Conservation (phyloP, 164 flowering plant species). For the Nymphaea colorata region DNA sequence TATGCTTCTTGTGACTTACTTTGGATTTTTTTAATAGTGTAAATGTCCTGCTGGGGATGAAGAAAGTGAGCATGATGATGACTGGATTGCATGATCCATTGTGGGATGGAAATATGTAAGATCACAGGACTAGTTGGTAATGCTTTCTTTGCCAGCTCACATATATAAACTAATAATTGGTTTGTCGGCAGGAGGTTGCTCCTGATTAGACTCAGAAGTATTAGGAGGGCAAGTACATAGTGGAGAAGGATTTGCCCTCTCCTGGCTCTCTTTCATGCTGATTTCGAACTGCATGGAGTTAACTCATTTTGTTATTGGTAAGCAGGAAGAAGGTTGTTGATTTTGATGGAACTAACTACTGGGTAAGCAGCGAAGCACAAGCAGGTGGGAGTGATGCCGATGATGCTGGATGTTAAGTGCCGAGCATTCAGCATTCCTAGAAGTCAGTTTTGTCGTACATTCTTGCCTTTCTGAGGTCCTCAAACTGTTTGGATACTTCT, state of each 20-base stretch:
- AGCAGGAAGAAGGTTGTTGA: conserved; percentile 62
- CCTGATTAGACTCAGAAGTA: conserved; percentile 40
- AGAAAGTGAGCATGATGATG: conserved; percentile 60
- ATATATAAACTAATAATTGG: neutral
- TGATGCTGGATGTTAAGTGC: conserved; percentile 14
- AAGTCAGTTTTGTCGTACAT: neutral
- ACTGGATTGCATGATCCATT: conserved; percentile 67
- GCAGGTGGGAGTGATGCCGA: conserved; percentile 69
- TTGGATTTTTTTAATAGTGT: conserved; percentile 26
- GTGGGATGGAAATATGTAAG: conserved; percentile 92
- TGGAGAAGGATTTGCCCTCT: conserved; percentile 30
- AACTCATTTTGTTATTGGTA: neutral
- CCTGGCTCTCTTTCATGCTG: too few species aligned
- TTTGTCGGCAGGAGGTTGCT: conserved; percentile 34
- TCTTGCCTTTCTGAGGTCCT: neutral
- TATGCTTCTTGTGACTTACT: too few species aligned
- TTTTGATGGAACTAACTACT: conserved; percentile 66
- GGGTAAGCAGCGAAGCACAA: conserved; percentile 47
- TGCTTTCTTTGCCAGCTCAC: too few species aligned
- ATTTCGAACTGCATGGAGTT: neutral
- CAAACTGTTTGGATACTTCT: neutral
- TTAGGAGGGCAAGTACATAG: conserved; percentile 57
- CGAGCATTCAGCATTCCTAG: neutral
- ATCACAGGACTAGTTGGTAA: neutral
- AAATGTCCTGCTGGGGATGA: conserved; percentile 45